These are phyloP conservation scores for Fagopyrum homotropicum DNA, from an alignment of 148 eudicot genomes.

Conservation along the genomic window DNA sequence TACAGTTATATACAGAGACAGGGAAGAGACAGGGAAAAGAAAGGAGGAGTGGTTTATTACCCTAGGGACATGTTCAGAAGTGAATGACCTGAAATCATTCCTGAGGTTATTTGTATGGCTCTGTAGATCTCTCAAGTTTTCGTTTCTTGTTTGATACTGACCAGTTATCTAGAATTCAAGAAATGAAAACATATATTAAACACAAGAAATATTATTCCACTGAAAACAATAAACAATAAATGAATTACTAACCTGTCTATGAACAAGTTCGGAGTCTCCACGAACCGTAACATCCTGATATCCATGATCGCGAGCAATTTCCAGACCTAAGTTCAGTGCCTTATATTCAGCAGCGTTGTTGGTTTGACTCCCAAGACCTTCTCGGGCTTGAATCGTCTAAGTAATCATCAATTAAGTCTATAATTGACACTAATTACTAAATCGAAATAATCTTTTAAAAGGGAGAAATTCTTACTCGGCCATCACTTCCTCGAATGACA, in stretches of 20 bases:
- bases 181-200: background rate
- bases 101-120: conserved; percentile 53
- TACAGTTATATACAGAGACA: background rate
- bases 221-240: background rate
- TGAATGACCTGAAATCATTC: conserved; percentile 46
- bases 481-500: conserved; percentile 58
- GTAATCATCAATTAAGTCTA: background rate
- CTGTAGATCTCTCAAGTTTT: conserved; percentile 62
- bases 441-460: no score
- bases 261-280: conserved; percentile 62
- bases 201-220: no score
- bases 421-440: no score
- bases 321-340: conserved; percentile 60
- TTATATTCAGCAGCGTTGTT: conserved; percentile 88
- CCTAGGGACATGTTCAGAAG: conserved; percentile 59
- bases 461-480: conserved; percentile 26
- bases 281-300: conserved; percentile 41
- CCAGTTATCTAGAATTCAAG: conserved; percentile 51
- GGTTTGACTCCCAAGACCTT: conserved; percentile 75
- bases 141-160: conserved; percentile 60
- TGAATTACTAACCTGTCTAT: conserved; percentile 38
- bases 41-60: conserved; percentile 21
- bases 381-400: conserved; percentile 52
- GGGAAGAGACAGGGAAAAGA: no score
- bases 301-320: conserved; percentile 54